Evolutionary conservation across 805 yeast species (phyloP), one percentile per base, ranked within the genome.

Genomic region (Saccharomycopsis lassenensis): DNA sequence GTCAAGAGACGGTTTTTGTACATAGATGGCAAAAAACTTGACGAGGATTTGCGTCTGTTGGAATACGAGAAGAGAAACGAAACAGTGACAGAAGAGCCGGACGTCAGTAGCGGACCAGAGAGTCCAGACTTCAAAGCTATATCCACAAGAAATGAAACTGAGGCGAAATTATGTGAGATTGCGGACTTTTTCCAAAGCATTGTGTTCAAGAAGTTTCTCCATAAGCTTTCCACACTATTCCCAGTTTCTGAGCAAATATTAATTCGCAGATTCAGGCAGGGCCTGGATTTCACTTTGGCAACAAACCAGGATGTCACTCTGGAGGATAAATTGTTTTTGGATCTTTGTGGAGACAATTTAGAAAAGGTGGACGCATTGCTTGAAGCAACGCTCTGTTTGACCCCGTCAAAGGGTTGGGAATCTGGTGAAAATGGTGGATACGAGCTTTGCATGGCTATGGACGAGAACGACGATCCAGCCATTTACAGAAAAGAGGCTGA

Each of bases 351-450:
- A 11, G 44, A 48, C 22, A 56, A 55, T 10, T 51, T 47, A 37
- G 50, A 40, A 24, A 33, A 17, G 8, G 14, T 57, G 5, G 69
- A 63, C 28, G 70, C 72, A 2, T 52, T 73, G 1, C 55, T 89
- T 14, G 97, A 89, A 50, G 91, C 86, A 2, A 82, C 94, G 0
- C 57, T 89, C 39, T 73, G 77, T 37, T 55, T 91, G 30, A 89
- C 97, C 0, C 95, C 95, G 1, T 68, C 80, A 2, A 59, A 62
- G 40, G 83, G 83, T 26, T 89, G 96, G 95, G 83, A 74, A 33
- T 63, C 71, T 23, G 94, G 94, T n/a, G 94, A 84, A 49, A 60
- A 67, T 33, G 99, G 99, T 24, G 99, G 96, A 2, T 91, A 93
- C 57, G 96, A 91, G 52, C 62, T 93, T 36, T 78, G 89, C 51